Conservation (phyloP, 176 grass and related monocot species). For the Puya raimondii region DNA sequence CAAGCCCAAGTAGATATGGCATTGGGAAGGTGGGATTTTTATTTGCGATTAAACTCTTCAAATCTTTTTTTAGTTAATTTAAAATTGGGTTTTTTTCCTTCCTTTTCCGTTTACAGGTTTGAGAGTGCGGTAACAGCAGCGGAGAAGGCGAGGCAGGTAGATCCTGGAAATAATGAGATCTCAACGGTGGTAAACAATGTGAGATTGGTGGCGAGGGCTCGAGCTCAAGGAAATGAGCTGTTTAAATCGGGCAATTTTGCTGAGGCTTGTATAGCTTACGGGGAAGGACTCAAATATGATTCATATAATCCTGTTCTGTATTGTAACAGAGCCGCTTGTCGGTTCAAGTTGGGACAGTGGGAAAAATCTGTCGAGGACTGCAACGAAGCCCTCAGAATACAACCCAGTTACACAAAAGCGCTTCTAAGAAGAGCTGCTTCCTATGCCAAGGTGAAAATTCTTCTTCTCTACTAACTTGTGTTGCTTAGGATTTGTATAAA, state of each 20-base stretch:
- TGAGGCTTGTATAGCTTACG: conserved; percentile 42
- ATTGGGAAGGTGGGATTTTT: conserved; percentile 49
- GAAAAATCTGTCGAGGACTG: conserved; percentile 51
- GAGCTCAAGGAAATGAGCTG: conserved; percentile 41
- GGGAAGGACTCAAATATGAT: conserved; percentile 55
- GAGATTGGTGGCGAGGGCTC: conserved; percentile 31
- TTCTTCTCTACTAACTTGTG: neutral
- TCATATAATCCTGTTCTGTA: conserved; percentile 41
- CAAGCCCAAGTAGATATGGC: conserved; percentile 73
- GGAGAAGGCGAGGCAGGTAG: conserved; percentile 46
- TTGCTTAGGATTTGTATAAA: too few relatives aligned
- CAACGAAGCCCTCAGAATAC: conserved; percentile 46
- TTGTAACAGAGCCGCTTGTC: conserved; percentile 61
- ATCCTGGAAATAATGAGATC: conserved; percentile 39
- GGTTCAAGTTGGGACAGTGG: conserved; percentile 46
- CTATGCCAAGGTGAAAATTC: conserved; percentile 37
- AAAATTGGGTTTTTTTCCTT: neutral
- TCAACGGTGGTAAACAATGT: conserved; percentile 30
- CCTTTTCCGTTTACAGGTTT: conserved; percentile 38
- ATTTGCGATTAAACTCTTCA: neutral
- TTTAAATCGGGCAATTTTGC: conserved; percentile 41
- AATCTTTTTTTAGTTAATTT: neutral
- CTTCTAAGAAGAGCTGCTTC: conserved; percentile 52
- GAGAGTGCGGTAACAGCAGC: conserved; percentile 37
- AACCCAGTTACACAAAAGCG: conserved; percentile 54